These are phyloP conservation scores for Sporothrix schenckii DNA, from an alignment of 2,329 filamentous ascomycete genomes.

Conservation along the genomic window DNA sequence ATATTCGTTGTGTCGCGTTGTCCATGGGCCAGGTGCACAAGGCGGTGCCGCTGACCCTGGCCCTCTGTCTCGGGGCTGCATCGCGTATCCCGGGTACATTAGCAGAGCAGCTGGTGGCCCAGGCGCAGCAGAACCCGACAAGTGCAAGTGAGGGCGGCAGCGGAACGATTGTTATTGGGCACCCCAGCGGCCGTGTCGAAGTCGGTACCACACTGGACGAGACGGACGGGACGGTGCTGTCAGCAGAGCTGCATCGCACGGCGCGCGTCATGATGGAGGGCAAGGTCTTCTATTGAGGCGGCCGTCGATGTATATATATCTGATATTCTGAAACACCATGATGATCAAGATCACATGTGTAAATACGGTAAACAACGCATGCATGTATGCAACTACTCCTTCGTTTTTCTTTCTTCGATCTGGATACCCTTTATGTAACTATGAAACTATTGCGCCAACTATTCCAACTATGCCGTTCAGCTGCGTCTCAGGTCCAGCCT, in stretches of 20 bases:
- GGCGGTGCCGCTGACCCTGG: constrained; percentile 48
- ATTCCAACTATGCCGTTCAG: neutral
- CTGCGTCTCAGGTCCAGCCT: constrained; percentile 36
- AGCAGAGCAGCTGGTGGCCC: constrained; percentile 42
- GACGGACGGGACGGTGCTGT: constrained; percentile 46
- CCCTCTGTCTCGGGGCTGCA: constrained; percentile 48
- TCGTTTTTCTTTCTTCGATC: too few species aligned
- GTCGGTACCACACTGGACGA: constrained; percentile 48
- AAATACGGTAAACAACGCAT: too few species aligned
- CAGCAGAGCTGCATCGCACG: constrained; percentile 52
- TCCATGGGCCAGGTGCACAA: constrained; percentile 52
- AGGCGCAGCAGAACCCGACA: neutral
- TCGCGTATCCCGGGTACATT: constrained; percentile 49
- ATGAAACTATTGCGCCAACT: neutral
- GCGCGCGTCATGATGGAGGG: constrained; percentile 56
- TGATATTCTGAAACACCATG: too few species aligned
- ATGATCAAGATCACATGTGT: too few species aligned
- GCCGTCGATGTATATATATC: too few species aligned
- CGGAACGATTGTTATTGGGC: constrained; percentile 43
- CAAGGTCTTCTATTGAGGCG: constrained; percentile 47
- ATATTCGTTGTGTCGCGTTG: constrained; percentile 53
- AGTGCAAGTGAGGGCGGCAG: neutral
- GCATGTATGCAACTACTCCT: too few species aligned
- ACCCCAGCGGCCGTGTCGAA: constrained; percentile 53
- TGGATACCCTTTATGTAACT: too few species aligned